Base-by-base conservation (phyloP, 768 basidiomycete species). In the Phaeotremella skinneri region DNA sequence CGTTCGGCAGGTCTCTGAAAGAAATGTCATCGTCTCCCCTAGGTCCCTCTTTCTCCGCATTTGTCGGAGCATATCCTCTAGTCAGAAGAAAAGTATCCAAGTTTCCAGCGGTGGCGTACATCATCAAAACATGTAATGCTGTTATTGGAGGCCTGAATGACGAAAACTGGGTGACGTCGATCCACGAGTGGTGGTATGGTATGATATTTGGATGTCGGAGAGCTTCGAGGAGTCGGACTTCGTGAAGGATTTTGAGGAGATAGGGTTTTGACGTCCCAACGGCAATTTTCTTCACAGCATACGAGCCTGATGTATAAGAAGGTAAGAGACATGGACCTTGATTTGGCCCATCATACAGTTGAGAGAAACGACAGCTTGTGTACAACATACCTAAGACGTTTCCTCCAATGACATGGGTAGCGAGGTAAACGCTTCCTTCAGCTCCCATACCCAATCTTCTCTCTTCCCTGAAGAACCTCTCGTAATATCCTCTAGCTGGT, bases 231-330 rank as follows among this genome's bases (percentile, higher is more conserved):
- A 96, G 80, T 42, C 89, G 85, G 54, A 97, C 89, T 80, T 93
- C 91, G 43, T 85, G 84, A 37, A 93, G 79, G 55, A 89, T 91
- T 49, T 85, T 86, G 39, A 91, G 78, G 4, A 94, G 80, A 78
- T 93, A 93, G 1, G 85, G 81, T 65, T 91, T 88, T 0, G 90
- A 93, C 70, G 90, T 85, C 49, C 92, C 92, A 0, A 97, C 89
- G 0, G 94, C 91, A 21, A 98, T 91, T 76, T 96, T 97, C 80
- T 98, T 98, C 48, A 96, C 89, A 0, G 93, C 93, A 74, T 93
- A 96, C 2, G 66, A 66, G 1, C 67, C 67, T 68, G 43, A 13
- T 17, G 17, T 4, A n/a, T 41, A 49, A 7, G 23, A 29, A n/a
- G n/a, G n/a, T n/a, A 37, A 29, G 55, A 25, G 16, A 49, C n/a